Conservation (phyloP, 352 stramenopile genomes). For the Pythium diclinum region DNA sequence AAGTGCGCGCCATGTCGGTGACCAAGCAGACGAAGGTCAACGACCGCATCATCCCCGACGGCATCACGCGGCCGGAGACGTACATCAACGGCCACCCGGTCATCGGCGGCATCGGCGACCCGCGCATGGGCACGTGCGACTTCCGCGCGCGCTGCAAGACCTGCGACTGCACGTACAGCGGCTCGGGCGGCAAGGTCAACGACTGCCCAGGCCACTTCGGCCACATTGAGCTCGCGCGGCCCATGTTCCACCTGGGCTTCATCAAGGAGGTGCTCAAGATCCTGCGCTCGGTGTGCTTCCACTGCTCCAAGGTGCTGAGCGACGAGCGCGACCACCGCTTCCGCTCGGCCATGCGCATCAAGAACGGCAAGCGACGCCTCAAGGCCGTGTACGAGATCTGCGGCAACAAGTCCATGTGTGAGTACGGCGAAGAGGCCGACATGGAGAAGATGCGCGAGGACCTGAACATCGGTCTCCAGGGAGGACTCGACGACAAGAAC, state of each 20-base stretch:
- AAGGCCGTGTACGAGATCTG: constrained; percentile 95
- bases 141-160: constrained; percentile 88
- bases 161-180: constrained; percentile 91
- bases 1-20: constrained; percentile 96
- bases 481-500: constrained; percentile 77
- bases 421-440: constrained; percentile 80
- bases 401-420: constrained; percentile 86
- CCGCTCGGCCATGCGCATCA: constrained; percentile 80
- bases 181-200: constrained; percentile 92
- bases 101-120: constrained; percentile 98
- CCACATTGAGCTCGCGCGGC: constrained; percentile 96
- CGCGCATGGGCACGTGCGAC: constrained; percentile 95
- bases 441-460: constrained; percentile 90
- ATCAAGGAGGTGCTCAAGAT: constrained; percentile 95
- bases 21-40: constrained; percentile 97
- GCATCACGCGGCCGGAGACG: constrained; percentile 90
- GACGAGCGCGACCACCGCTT: constrained; percentile 87
- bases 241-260: constrained; percentile 98
- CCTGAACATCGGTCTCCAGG: constrained; percentile 82
- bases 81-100: constrained; percentile 94
- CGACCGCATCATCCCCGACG: constrained; percentile 94
- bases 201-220: constrained; percentile 99
- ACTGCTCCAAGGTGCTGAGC: constrained; percentile 95
- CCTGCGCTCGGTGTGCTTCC: constrained; percentile 95
- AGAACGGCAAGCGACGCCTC: constrained; percentile 89